Conservation (phyloP, 176 grass and related monocot species). For the Aegilops longissima region DNA sequence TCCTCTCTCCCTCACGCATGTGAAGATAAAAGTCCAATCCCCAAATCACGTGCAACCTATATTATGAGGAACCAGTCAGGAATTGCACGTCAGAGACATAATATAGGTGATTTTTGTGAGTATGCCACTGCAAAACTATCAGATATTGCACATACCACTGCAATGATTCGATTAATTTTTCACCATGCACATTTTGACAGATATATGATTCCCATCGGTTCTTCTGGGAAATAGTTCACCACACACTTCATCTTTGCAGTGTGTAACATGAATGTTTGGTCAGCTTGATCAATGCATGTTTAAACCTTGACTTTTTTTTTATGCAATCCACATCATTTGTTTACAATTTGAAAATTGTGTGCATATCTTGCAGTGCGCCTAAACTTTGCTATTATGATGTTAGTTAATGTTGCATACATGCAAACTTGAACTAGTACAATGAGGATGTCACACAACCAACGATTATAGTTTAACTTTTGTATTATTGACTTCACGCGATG, state of each 20-base stretch:
- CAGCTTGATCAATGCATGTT: background rate
- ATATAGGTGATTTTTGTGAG: background rate
- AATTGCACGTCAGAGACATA: background rate
- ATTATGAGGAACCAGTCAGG: background rate
- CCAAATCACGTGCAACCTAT: background rate
- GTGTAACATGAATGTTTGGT: background rate
- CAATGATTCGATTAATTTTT: background rate
- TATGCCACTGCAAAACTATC: slow-evolving; percentile 8
- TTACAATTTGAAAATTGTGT: background rate
- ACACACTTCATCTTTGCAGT: background rate
- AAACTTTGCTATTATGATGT: background rate
- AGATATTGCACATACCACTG: background rate
- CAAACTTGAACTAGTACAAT: background rate
- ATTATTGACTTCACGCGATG: background rate
- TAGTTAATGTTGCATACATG: background rate
- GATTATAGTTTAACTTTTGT: background rate
- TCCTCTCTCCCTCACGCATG: background rate
- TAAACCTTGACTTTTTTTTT: background rate
- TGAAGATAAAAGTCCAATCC: background rate
- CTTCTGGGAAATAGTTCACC: background rate
- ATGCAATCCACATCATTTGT: background rate
- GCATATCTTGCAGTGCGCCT: background rate
- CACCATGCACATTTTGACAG: background rate
- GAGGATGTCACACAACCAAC: background rate
- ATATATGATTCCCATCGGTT: background rate